phyloP scores from a whole-genome alignment of 1,284 basidiomycete genomes.

The Blastosporella zonata region DNA sequence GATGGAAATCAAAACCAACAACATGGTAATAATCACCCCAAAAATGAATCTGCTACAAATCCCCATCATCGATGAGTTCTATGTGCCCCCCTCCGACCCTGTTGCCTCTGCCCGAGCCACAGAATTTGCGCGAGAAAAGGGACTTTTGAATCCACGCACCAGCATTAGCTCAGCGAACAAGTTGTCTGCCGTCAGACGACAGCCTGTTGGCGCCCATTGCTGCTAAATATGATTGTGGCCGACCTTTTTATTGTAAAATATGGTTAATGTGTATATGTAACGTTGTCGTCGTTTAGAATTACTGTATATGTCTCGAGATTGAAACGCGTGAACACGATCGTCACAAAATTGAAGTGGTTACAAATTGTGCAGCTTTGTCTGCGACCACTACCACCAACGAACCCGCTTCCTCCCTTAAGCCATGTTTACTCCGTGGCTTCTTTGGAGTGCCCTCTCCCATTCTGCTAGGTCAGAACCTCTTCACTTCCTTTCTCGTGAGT shows the following conservation, averaged over 20 bases:
- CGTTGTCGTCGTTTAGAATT: background rate
- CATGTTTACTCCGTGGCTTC: slow-evolving; percentile 43
- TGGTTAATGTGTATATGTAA: background rate
- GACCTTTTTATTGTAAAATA: background rate
- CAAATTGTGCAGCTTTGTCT: slow-evolving; percentile 1
- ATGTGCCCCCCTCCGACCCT: slow-evolving; percentile 76
- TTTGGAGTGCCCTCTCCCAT: slow-evolving; percentile 65
- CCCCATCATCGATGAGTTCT: slow-evolving; percentile 91
- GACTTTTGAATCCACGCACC: slow-evolving; percentile 56
- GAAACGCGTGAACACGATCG: slow-evolving; percentile 2
- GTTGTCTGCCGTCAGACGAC: slow-evolving; percentile 17
- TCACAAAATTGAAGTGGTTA: slow-evolving; percentile 7
- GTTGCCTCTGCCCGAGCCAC: slow-evolving; percentile 59
- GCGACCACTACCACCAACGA: background rate
- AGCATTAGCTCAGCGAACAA: slow-evolving; percentile 25
- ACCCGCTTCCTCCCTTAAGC: background rate
- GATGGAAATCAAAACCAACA: slow-evolving; percentile 97
- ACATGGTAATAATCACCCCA: slow-evolving; percentile 87
- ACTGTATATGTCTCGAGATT: background rate
- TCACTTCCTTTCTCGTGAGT: slow-evolving; percentile 7
- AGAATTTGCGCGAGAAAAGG: slow-evolving; percentile 74
- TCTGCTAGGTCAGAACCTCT: slow-evolving; percentile 49
- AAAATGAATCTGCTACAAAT: slow-evolving; percentile 95
- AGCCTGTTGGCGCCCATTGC: slow-evolving; percentile 16
- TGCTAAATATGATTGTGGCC: slow-evolving; percentile 1